These are phyloP conservation scores for Naganishia albida DNA, from an alignment of 1,284 basidiomycete genomes.

Conservation along the genomic window DNA sequence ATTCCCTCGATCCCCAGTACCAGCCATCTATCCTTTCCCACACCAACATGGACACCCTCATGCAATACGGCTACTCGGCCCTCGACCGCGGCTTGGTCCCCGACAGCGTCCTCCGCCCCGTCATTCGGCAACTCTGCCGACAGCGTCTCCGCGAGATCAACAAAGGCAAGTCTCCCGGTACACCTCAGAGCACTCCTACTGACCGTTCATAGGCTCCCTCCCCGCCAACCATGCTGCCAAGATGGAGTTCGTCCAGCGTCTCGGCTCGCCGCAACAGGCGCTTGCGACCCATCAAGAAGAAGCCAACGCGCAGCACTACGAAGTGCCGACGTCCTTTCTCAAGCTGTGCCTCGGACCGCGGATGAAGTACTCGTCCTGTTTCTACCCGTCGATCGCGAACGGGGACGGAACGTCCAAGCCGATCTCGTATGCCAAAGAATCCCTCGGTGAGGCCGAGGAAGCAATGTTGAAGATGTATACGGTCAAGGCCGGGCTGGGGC, in stretches of 20 bases:
- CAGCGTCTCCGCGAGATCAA: slow-evolving; percentile 67
- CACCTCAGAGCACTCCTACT: background rate
- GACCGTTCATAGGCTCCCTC: slow-evolving; percentile 57
- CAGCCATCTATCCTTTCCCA: slow-evolving; percentile 3
- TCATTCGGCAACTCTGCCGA: slow-evolving; percentile 63
- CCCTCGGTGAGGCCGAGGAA: slow-evolving; percentile 68
- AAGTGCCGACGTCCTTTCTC: slow-evolving; percentile 70
- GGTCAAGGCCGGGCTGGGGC: slow-evolving; percentile 62
- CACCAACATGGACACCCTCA: slow-evolving; percentile 32
- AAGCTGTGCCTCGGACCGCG: slow-evolving; percentile 64
- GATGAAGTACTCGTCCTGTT: slow-evolving; percentile 71
- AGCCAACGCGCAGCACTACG: slow-evolving; percentile 78
- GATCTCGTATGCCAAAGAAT: slow-evolving; percentile 59
- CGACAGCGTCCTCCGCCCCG: slow-evolving; percentile 63
- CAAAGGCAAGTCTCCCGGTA: slow-evolving; percentile 42
- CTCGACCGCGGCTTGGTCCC: slow-evolving; percentile 57
- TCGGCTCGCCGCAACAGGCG: slow-evolving; percentile 54
- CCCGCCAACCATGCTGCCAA: slow-evolving; percentile 68
- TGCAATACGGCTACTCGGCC: slow-evolving; percentile 45
- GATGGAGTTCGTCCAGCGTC: slow-evolving; percentile 58
- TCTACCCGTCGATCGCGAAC: slow-evolving; percentile 60
- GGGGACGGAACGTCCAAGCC: slow-evolving; percentile 24
- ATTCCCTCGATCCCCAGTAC: background rate
- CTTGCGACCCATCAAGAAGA: slow-evolving; percentile 71
- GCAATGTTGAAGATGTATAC: slow-evolving; percentile 73